Conservation (phyloP, 225 moss, liverwort and hornwort species). For the Polytrichum formosum region DNA sequence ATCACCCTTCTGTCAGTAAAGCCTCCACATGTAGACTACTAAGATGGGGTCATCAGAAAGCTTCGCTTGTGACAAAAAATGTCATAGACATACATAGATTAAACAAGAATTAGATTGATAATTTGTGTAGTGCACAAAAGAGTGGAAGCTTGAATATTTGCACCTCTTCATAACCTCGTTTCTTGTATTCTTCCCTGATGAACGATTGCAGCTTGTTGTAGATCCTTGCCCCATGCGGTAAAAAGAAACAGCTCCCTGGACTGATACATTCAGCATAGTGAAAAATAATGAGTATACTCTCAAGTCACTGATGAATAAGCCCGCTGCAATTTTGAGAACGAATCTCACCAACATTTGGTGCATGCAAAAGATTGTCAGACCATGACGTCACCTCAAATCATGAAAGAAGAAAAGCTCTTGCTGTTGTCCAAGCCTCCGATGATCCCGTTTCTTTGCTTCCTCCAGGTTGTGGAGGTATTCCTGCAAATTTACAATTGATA, state of each 20-base stretch:
- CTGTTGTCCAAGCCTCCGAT: constrained; percentile 76
- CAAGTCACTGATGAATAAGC: no score
- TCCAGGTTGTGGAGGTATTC: constrained; percentile 78
- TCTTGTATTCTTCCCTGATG: constrained; percentile 73
- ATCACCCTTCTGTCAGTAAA: constrained; percentile 1
- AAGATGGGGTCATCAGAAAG: no score
- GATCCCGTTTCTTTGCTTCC: constrained; percentile 96
- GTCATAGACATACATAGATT: no score
- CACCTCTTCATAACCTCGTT: constrained; percentile 86
- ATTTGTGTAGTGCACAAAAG: background rate
- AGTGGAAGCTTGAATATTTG: background rate
- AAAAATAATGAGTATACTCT: no score
- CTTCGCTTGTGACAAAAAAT: no score
- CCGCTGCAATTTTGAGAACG: no score
- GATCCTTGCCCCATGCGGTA: constrained; percentile 81
- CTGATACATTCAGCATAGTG: constrained; percentile 17
- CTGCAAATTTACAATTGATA: constrained; percentile 21
- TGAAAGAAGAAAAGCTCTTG: constrained; percentile 99
- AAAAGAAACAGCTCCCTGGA: constrained; percentile 91
- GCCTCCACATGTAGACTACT: no score
- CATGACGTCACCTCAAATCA: constrained; percentile 53
- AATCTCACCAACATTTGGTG: no score
- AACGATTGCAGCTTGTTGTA: constrained; percentile 88
- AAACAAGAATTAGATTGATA: no score
- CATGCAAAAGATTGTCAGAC: no score